Evolutionary conservation across 257 asterid genomes (phyloP).

Genomic region (Ligustrum vulgare): DNA sequence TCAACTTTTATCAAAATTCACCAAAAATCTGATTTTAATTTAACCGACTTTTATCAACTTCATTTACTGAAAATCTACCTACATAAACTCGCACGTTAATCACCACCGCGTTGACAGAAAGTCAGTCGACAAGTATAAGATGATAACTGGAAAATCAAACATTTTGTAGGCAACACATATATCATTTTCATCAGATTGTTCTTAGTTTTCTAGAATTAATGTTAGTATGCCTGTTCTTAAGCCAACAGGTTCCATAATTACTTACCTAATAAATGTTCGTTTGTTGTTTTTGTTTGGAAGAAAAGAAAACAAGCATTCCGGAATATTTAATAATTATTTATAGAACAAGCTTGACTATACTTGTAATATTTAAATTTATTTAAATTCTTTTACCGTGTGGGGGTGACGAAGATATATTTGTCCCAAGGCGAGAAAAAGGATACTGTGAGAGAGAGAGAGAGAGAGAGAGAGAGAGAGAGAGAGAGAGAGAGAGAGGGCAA

Average conservation of each 20-base stretch:
- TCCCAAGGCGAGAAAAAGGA: conserved; percentile 44
- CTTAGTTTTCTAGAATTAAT: not conserved
- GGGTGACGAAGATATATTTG: conserved; percentile 57
- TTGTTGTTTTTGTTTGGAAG: conserved; percentile 25
- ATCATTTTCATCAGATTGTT: not conserved
- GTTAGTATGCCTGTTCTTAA: conserved; percentile 18
- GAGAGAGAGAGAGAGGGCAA: conserved; percentile 2
- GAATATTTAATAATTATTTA: conserved; percentile 7
- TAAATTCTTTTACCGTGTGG: conserved; percentile 43
- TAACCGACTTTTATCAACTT: no score
- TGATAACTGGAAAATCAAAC: not conserved
- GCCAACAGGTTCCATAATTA: conserved; percentile 44
- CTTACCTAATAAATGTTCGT: conserved; percentile 25
- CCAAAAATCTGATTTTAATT: no score
- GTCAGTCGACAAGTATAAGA: not conserved
- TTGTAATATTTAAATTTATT: conserved; percentile 22
- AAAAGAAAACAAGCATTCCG: conserved; percentile 6
- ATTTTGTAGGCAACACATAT: not conserved
- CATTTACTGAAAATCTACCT: not conserved
- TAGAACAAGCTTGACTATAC: conserved; percentile 34
- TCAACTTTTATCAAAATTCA: no score
- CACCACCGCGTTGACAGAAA: not conserved
- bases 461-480: conserved; percentile 1
- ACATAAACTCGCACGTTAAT: not conserved
- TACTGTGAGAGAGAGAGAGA: conserved; percentile 34